Evolutionary conservation across 177 flowering plant species (phyloP), one percentile per base, ranked within the genome.

Genomic region (Tripterygium wilfordii): DNA sequence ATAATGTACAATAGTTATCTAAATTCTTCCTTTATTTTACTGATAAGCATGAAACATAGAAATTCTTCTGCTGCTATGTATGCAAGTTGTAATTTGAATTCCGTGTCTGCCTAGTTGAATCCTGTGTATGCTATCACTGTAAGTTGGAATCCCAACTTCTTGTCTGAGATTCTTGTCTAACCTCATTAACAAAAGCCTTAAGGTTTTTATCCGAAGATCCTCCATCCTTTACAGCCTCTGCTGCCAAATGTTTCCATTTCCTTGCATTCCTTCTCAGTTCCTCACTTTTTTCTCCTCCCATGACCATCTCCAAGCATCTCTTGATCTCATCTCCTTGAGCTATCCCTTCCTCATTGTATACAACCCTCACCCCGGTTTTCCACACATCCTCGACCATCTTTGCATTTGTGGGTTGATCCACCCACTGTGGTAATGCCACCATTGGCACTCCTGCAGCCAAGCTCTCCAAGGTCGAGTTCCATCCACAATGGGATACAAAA

Each of bases 401-500:
- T 0, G 75, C 64, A 20, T 71, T 64, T 0, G 66, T 63, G 29
- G 2, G 9, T 21, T 71, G 76, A 14, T 71, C 75, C 1, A 54
- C 10, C 60, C 61, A 60, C 35, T 60, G 68, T 1, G 76, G 76
- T 19, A 67, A 60, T 0, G 64, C 71, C 36, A 70, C 65, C 46
- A 70, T 35, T 2, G 75, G 75, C 20, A 63, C 56, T 28, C 75
- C 74, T 0, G 36, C 37, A 2, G 25, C 51, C 29, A 65, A 2
- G 51, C 77, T 64, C 60, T 79, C 79, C 22, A 73, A 10, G 0
- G 75, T 66, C 38, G 86, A 80, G 42, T 80, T 80, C 80, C 82
- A 80, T 9, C 87, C 87, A 22, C 83, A 75, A 31, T 77, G 87
- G 0, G 72, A 66, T 53, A 80, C 59, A 25, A 75, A 80, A 38